Conservation (phyloP, 2,329 filamentous ascomycete species). For the Ascochyta clinopodiicola region DNA sequence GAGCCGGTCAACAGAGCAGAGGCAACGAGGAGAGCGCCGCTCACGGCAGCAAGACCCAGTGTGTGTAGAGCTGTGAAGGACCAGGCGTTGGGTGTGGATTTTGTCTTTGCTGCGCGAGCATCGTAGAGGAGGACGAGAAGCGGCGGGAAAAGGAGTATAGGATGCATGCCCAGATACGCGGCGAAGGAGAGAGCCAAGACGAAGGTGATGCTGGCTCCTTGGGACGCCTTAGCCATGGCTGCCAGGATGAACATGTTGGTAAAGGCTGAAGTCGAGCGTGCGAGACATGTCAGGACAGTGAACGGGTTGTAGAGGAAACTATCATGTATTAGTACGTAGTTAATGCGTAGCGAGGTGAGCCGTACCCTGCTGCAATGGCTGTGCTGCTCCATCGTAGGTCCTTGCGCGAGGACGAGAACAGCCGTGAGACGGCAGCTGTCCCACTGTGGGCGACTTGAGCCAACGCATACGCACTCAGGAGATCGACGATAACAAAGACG, state of each 20-base stretch:
- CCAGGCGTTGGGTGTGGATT: conserved; percentile 37
- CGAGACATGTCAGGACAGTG: conserved; percentile 88
- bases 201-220: conserved; percentile 72
- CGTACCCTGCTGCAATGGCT: conserved; percentile 78
- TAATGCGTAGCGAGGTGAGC: not conserved
- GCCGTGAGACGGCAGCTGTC: conserved; percentile 74
- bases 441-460: conserved; percentile 81
- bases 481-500: conserved; percentile 80
- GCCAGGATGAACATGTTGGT: conserved; percentile 87
- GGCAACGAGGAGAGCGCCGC: conserved; percentile 66
- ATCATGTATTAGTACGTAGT: conserved; percentile 22
- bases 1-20: conserved; percentile 79
- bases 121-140: conserved; percentile 77
- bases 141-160: conserved; percentile 83
- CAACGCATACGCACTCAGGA: conserved; percentile 82
- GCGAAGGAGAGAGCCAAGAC: conserved; percentile 87
- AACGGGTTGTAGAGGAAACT: conserved; percentile 96
- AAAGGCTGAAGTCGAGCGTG: conserved; percentile 86
- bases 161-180: conserved; percentile 91
- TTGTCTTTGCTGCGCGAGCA: conserved; percentile 36
- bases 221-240: conserved; percentile 80
- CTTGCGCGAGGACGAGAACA: conserved; percentile 80
- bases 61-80: conserved; percentile 64
- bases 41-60: conserved; percentile 57
- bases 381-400: conserved; percentile 76